These are phyloP conservation scores for Cudoniella acicularis DNA, from an alignment of 495 filamentous ascomycete genomes.

Conservation along the genomic window DNA sequence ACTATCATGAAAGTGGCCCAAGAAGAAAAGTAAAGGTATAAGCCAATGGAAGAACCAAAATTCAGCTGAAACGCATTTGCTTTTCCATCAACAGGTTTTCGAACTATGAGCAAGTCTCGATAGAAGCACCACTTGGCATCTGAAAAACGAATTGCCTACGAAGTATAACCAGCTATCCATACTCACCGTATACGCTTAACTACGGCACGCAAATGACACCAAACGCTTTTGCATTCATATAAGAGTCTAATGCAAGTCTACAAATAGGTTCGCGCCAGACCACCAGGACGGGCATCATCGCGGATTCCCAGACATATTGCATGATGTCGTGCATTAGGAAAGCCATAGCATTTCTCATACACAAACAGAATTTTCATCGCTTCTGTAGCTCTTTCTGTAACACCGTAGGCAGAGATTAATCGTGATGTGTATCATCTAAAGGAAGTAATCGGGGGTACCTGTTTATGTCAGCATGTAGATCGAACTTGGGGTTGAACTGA, in stretches of 20 bases:
- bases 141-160: too few relatives aligned
- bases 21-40: too few relatives aligned
- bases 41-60: too few relatives aligned
- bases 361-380: constrained; percentile 19
- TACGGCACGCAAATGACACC: too few relatives aligned
- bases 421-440: constrained; percentile 48
- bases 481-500: background rate
- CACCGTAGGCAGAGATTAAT: background rate
- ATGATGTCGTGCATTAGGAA: background rate
- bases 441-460: constrained; percentile 96
- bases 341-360: constrained; percentile 13
- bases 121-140: too few relatives aligned
- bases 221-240: constrained; percentile 25
- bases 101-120: too few relatives aligned
- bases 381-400: constrained; percentile 14
- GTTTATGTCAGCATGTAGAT: constrained; percentile 7
- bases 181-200: too few relatives aligned
- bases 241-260: constrained; percentile 25
- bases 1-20: too few relatives aligned
- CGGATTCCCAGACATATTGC: background rate
- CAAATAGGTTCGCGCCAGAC: constrained; percentile 6
- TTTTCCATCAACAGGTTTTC: too few relatives aligned
- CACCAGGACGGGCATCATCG: background rate
- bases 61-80: too few relatives aligned
- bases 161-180: too few relatives aligned